Conservation (phyloP, 257 asterid genomes). For the Solanum verrucosum region DNA sequence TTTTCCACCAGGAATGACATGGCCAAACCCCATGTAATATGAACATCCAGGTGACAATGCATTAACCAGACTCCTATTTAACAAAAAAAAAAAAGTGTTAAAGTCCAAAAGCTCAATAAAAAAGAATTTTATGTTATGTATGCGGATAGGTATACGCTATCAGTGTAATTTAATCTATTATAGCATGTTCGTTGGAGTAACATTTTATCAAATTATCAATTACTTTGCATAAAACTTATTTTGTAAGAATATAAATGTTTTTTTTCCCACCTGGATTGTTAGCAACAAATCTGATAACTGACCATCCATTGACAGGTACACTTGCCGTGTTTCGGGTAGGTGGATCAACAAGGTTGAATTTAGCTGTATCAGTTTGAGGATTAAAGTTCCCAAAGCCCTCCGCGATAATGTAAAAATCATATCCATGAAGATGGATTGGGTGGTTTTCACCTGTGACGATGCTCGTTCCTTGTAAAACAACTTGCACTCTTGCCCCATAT, state of each 20-base stretch:
- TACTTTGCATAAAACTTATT: background rate
- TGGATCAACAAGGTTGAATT: conserved; percentile 75
- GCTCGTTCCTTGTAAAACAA: conserved; percentile 81
- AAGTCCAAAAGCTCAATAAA: background rate
- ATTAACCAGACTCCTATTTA: conserved; percentile 68
- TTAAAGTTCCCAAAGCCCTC: conserved; percentile 87
- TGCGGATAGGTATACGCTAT: background rate
- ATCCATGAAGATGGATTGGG: conserved; percentile 92
- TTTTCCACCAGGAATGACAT: conserved; percentile 72
- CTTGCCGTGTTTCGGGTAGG: conserved; percentile 73
- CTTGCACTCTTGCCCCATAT: conserved; percentile 64
- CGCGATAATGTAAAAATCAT: conserved; percentile 63
- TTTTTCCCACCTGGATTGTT: conserved; percentile 72
- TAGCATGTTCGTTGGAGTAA: background rate
- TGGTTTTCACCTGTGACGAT: conserved; percentile 73
- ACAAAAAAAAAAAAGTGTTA: background rate
- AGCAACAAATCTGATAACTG: conserved; percentile 81
- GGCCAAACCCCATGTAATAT: conserved; percentile 74
- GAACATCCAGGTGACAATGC: conserved; percentile 93
- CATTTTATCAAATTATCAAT: background rate
- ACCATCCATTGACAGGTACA: conserved; percentile 82
- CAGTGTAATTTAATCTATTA: background rate
- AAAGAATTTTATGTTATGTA: background rate
- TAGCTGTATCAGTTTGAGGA: conserved; percentile 39
- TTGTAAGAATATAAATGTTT: background rate